Conservation (phyloP, 2,329 filamentous ascomycete genomes). For the Pseudogymnoascus sp. region DNA sequence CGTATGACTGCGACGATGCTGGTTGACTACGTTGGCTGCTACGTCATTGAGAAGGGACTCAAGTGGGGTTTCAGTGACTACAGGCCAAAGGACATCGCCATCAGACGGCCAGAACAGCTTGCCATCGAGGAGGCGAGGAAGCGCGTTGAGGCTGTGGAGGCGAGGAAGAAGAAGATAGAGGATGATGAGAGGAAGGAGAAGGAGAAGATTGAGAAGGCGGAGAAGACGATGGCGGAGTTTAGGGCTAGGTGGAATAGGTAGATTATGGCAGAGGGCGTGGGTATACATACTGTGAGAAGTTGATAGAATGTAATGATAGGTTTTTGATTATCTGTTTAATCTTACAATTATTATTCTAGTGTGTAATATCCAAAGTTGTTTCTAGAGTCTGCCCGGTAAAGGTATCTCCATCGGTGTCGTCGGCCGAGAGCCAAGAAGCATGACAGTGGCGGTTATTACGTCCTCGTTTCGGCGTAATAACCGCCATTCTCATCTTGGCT, state of each 20-base stretch:
- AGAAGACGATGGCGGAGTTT: constrained; percentile 46
- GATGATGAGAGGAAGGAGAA: constrained; percentile 45
- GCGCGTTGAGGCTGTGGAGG: constrained; percentile 43
- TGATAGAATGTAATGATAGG: constrained; percentile 10
- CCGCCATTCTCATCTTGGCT: constrained; percentile 17
- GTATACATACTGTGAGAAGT: neutral
- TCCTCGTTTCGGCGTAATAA: constrained; percentile 15
- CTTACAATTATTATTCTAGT: neutral
- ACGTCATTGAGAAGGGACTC: constrained; percentile 73
- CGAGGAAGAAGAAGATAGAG: constrained; percentile 39
- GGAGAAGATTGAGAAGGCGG: constrained; percentile 44
- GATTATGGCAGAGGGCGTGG: neutral
- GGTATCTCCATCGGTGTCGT: no score
- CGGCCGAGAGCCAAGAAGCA: no score
- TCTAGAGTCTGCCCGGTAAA: no score
- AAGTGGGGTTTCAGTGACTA: constrained; percentile 86
- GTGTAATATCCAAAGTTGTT: neutral
- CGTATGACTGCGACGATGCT: constrained; percentile 81
- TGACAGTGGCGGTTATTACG: no score
- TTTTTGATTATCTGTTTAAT: neutral
- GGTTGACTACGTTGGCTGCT: constrained; percentile 80
- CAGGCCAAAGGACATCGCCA: constrained; percentile 85
- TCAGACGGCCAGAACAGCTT: constrained; percentile 77
- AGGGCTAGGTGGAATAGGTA: constrained; percentile 15
- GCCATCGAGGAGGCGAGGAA: constrained; percentile 64